Conservation (phyloP, 2,329 filamentous ascomycete genomes). For the Phaeomoniella chlamydospora region DNA sequence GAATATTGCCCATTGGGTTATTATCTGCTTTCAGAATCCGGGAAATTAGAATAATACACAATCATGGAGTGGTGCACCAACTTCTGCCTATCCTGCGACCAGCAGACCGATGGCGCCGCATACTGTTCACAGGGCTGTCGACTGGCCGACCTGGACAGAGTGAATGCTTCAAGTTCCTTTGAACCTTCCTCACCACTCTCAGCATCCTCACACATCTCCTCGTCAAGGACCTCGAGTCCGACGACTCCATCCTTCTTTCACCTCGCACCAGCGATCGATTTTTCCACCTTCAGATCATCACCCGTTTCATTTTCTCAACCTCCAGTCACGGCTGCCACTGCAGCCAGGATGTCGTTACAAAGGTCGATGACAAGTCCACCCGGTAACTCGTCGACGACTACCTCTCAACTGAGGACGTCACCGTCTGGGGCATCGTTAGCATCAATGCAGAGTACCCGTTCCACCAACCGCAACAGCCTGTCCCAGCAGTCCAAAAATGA, state of each 20-base stretch:
- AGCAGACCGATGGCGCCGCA: slow-evolving; percentile 64
- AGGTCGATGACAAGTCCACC: slow-evolving; percentile 10
- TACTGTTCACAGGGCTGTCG: slow-evolving; percentile 92
- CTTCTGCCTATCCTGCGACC: slow-evolving; percentile 89
- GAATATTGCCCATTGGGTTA: no score
- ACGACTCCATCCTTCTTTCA: slow-evolving; percentile 41
- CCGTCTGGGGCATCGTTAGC: slow-evolving; percentile 75
- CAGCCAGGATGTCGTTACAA: slow-evolving; percentile 23
- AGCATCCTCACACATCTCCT: no score
- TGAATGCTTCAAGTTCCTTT: slow-evolving; percentile 41
- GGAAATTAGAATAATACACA: no score
- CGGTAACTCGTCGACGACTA: slow-evolving; percentile 26
- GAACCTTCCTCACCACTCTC: slow-evolving; percentile 16
- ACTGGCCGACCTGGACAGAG: slow-evolving; percentile 64
- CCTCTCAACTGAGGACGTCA: slow-evolving; percentile 35
- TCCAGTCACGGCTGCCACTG: slow-evolving; percentile 19
- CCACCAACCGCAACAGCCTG: slow-evolving; percentile 37
- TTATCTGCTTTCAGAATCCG: no score
- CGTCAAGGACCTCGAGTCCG: slow-evolving; percentile 34
- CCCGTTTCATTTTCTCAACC: neutral
- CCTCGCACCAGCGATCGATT: slow-evolving; percentile 63
- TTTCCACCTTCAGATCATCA: slow-evolving; percentile 40
- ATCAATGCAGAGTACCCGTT: slow-evolving; percentile 53
- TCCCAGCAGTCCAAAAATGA: slow-evolving; percentile 68
- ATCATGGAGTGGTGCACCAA: slow-evolving; percentile 24